Evolutionary conservation across 352 stramenopile species (phyloP), one percentile per base, ranked within the genome.

Genomic region (Globisporangium canariense): DNA sequence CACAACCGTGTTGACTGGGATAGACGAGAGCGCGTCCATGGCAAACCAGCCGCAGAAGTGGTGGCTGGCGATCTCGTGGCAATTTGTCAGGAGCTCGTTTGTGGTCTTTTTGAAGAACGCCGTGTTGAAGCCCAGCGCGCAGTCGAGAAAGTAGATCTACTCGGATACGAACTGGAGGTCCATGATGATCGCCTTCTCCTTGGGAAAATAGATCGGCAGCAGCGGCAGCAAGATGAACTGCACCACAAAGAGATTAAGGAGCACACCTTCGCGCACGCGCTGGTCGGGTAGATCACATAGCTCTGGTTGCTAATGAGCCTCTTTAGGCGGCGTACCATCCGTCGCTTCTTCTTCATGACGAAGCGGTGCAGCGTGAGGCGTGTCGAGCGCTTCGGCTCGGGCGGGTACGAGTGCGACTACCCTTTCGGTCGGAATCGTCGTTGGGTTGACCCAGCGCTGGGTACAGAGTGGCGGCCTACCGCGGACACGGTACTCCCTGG

Each of bases 101-200:
- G 20, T 46, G 36, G 13, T 49, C n/a, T 41, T 51, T 20, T 50
- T n/a, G 34, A 60, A 32, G 49, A 63, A 68, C 54, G 36, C 50
- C 6, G 55, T 64, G 47, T 68, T 68, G 54, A 64, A 38, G 36
- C 57, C 40, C 18, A 60, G 34, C n/a, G 51, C 22, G 25, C 43
- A 54, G 50, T 53, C 45, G 41, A 53, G 8, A 5, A 18, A 46
- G 11, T 20, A 46, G n/a, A 34, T 46, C 54, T 36, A 66, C 28
- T 53, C 38, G 54, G 11, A 20, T 10, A 49, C 34, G n/a, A 60
- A 22, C 20, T 60, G 36, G n/a, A 60, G 36, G 3, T 11, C 36
- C 34, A 50, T 22, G 34, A 60, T 38, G 11, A 32, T 22, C 54
- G 13, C 20, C 11, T 8, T 13, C 34, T 60, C 38, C 13, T 50